Evolutionary conservation across 1,284 basidiomycete species (phyloP).

Genomic region (Cryptococcus neoformans): DNA sequence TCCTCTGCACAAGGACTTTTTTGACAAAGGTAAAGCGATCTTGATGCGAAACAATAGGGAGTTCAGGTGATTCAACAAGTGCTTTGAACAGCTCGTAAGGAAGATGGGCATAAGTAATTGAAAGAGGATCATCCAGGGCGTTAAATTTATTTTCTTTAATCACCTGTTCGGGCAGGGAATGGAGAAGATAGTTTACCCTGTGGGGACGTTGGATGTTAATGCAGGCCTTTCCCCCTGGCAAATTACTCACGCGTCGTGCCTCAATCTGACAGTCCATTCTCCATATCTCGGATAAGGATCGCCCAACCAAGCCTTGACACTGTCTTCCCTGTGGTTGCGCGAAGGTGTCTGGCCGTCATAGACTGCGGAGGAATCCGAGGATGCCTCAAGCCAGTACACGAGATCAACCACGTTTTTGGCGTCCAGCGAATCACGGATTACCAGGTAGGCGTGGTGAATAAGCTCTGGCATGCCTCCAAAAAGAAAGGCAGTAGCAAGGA

Average conservation of each 20-base stretch:
- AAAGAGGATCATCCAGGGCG: constrained; percentile 23
- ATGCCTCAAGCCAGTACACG: constrained; percentile 58
- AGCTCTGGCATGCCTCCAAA: constrained; percentile 81
- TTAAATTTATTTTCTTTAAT: not conserved
- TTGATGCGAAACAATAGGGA: constrained; percentile 60
- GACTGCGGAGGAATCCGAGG: constrained; percentile 1
- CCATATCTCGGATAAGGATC: constrained; percentile 27
- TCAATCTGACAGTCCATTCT: constrained; percentile 33
- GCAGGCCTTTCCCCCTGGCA: not conserved
- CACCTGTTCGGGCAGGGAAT: constrained; percentile 59
- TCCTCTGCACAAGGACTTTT: constrained; percentile 75
- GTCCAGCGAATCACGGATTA: constrained; percentile 68
- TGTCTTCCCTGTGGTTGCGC: not conserved
- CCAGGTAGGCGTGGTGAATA: constrained; percentile 69
- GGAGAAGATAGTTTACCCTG: constrained; percentile 71
- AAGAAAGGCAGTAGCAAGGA: constrained; percentile 74
- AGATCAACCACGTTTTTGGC: constrained; percentile 68
- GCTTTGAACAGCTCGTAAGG: constrained; percentile 48
- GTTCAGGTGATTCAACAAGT: constrained; percentile 36
- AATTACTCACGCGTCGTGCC: constrained; percentile 33
- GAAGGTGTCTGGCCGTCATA: constrained; percentile 4
- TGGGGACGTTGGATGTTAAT: constrained; percentile 60
- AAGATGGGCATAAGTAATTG: constrained; percentile 45
- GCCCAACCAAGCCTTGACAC: constrained; percentile 11
- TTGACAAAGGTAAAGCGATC: constrained; percentile 85